These are phyloP conservation scores for Ustilago trichophora DNA, from an alignment of 1,284 basidiomycete species.

Conservation along the genomic window DNA sequence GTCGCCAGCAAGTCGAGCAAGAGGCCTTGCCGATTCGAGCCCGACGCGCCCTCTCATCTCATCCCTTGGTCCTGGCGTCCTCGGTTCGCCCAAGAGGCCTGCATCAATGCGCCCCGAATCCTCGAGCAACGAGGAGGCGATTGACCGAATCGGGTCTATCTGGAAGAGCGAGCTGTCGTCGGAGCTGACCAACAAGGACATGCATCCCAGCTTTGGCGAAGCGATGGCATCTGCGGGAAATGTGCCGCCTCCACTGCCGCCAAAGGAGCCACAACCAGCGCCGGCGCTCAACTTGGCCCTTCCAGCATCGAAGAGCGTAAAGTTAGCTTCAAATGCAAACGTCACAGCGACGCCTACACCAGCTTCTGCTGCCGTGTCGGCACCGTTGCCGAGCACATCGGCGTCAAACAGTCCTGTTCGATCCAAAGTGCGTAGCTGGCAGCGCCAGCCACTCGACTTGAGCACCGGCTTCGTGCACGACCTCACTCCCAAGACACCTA, in stretches of 20 bases:
- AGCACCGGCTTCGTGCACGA: conserved; percentile 41
- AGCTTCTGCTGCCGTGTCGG: background rate
- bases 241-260: conserved; percentile 47
- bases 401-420: conserved; percentile 12
- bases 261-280: conserved; percentile 27
- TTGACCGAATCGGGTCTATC: conserved; percentile 43
- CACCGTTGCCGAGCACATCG: conserved; percentile 2
- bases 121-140: conserved; percentile 36
- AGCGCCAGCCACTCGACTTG: conserved; percentile 18
- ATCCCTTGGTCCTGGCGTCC: conserved; percentile 5
- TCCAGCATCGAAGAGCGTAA: background rate
- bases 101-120: conserved; percentile 18
- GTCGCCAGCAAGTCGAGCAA: conserved; percentile 4
- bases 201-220: conserved; percentile 36
- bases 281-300: background rate
- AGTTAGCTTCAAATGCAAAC: background rate
- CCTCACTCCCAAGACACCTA: conserved; percentile 28
- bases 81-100: conserved; percentile 16
- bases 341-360: background rate
- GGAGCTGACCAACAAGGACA: conserved; percentile 29
- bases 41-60: conserved; percentile 6
- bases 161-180: conserved; percentile 55
- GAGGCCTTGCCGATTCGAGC: conserved; percentile 6
- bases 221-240: conserved; percentile 30
- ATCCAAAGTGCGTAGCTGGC: conserved; percentile 45